Base-by-base conservation (phyloP, 768 basidiomycete genomes). In the Tulasnella sp. region DNA sequence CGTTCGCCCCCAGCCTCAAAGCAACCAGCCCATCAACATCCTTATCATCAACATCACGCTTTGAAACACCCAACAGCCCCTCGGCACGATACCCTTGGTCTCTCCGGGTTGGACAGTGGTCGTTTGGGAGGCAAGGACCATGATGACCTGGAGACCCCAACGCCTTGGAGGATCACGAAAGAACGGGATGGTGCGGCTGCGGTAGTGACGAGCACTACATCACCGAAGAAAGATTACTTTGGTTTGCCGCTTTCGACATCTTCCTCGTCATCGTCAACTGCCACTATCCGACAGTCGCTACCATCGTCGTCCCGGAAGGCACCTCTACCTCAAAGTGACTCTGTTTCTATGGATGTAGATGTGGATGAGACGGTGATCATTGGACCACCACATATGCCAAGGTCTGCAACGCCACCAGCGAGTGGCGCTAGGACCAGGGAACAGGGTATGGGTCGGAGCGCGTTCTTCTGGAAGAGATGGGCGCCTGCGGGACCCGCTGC, bases 381-480 rank as follows among this genome's bases (percentile, higher is more conserved):
- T 21, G 8, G 32, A 17, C 53, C 53, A 27, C 45, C n/a, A 19
- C 45, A 7, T n/a, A 5, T 48, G n/a, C 19, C 45, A 13, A 3
- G 30, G 2, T 21, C 53, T 21, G 19, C 53, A 7, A 3, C 38
- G 24, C 24, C 24, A n/a, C 0, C 32, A 29, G n/a, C 53, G 9
- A 17, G 24, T 13, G 29, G 29, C n/a, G 11, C 19, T 30, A 21
- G 53, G 10, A 55, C 34, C 15, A n/a, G 53, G 26, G 53, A 55
- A 27, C 53, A 55, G 24, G 53, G 53, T 17, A 55, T 55, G 53
- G 53, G 53, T 5, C 53, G 53, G 53, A n/a, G 53, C 21, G 53
- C 53, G 7, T 55, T 55, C 23, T 55, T 55, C 27, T 55, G 53
- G 53, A 55, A 55, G 27, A 29, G 53, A 23, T 55, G 53, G 53